Evolutionary conservation across 2,329 filamentous ascomycete species (phyloP).

Genomic region (Sporothrix protearum): DNA sequence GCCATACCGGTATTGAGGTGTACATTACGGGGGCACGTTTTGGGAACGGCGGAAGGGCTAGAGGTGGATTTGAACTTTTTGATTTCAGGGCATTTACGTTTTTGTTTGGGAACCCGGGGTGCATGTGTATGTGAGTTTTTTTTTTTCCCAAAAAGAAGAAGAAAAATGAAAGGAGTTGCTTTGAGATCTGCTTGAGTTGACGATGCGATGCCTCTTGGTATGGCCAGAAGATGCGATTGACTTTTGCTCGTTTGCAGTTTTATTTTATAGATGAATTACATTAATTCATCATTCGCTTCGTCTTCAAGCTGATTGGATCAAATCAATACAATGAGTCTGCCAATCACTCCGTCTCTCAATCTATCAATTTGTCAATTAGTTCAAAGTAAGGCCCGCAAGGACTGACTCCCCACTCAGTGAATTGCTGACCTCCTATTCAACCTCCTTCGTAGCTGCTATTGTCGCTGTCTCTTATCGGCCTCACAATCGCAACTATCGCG

Average conservation of each 20-base stretch:
- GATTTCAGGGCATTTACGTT: neutral
- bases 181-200: neutral
- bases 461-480: neutral
- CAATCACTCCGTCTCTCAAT: no score
- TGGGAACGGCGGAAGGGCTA: neutral
- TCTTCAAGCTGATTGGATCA: neutral
- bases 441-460: neutral
- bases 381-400: no score
- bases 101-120: neutral
- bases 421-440: neutral
- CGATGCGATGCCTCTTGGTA: neutral
- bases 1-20: constrained; percentile 21
- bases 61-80: neutral
- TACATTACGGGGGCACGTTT: no score
- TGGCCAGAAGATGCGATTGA: neutral
- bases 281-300: neutral
- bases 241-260: neutral
- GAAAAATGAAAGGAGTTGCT: neutral
- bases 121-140: neutral
- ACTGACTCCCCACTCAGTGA: neutral
- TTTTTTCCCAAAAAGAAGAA: neutral
- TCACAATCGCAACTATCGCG: neutral
- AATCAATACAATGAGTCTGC: no score
- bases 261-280: neutral
- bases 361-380: no score